Evolutionary conservation across 73 alveolate genomes (phyloP).

Genomic region (Paramecium tetraurelia): DNA sequence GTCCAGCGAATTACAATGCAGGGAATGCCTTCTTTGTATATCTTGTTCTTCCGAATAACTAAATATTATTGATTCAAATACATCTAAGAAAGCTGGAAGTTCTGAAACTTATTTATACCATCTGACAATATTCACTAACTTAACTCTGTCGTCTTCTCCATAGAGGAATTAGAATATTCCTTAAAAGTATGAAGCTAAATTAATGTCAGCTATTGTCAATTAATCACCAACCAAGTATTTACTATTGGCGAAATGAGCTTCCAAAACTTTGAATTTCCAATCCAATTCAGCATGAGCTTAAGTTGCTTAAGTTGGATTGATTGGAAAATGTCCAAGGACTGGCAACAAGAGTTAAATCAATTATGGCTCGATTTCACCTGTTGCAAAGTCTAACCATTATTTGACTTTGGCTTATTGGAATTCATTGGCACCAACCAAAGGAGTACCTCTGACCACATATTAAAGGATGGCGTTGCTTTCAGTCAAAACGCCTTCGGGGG

Average conservation of each 20-base stretch:
- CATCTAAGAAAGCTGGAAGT: slow-evolving; percentile 71
- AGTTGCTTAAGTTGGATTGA: slow-evolving; percentile 65
- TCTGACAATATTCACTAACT: slow-evolving; percentile 70
- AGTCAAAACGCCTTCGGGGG: slow-evolving; percentile 66
- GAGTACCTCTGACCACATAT: slow-evolving; percentile 70
- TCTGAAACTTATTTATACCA: slow-evolving; percentile 73
- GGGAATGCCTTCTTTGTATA: slow-evolving; percentile 69
- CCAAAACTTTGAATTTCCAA: slow-evolving; percentile 65
- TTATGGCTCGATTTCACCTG: slow-evolving; percentile 67
- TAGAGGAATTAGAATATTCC: slow-evolving; percentile 71
- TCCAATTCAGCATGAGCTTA: slow-evolving; percentile 67
- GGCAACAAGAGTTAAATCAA: slow-evolving; percentile 66
- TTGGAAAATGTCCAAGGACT: slow-evolving; percentile 79
- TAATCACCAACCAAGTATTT: slow-evolving; percentile 82
- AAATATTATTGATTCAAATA: background rate
- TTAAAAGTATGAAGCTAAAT: slow-evolving; percentile 71
- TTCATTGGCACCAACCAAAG: slow-evolving; percentile 57
- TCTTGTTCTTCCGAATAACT: slow-evolving; percentile 73
- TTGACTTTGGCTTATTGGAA: slow-evolving; percentile 68
- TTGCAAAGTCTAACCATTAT: slow-evolving; percentile 74
- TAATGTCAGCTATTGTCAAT: slow-evolving; percentile 93
- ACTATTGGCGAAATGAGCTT: slow-evolving; percentile 69
- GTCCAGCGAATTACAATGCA: slow-evolving; percentile 52
- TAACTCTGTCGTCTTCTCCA: slow-evolving; percentile 79
- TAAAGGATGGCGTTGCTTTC: slow-evolving; percentile 74